phyloP scores from a whole-genome alignment of 768 basidiomycete genomes.

The Russula vinacea region DNA sequence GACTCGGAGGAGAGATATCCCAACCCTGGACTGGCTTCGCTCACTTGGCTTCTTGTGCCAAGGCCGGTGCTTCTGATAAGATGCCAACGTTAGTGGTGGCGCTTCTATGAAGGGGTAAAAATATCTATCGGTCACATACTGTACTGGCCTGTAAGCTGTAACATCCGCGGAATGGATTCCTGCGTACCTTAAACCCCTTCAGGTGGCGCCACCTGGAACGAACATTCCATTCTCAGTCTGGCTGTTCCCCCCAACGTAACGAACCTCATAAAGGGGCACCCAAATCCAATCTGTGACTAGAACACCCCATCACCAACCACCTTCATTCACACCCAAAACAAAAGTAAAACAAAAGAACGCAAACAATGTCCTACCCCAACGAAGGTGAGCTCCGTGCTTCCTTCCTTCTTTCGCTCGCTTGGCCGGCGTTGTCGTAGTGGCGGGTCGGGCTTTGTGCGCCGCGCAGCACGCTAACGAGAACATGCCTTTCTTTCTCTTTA shows the following conservation, averaged over 20 bases:
- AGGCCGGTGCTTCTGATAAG: background rate
- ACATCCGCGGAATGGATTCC: slow-evolving; percentile 5
- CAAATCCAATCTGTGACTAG: background rate
- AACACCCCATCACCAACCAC: background rate
- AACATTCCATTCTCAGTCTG: slow-evolving; percentile 1
- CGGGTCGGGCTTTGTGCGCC: slow-evolving; percentile 8
- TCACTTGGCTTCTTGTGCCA: background rate
- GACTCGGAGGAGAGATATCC: background rate
- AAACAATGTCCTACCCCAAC: slow-evolving; percentile 9
- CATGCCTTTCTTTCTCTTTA: background rate
- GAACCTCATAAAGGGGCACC: slow-evolving; percentile 6
- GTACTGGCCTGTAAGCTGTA: too few relatives aligned
- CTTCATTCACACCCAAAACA: background rate
- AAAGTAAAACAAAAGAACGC: background rate
- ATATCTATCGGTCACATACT: background rate
- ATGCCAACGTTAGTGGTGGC: background rate
- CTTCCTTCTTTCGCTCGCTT: background rate
- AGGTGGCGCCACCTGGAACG: background rate
- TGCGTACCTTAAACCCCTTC: background rate
- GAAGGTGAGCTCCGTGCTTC: slow-evolving; percentile 1
- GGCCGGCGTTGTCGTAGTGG: background rate
- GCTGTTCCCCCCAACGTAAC: background rate
- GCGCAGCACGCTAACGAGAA: background rate
- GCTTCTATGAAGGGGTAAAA: slow-evolving; percentile 3
- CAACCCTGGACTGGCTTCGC: background rate